phyloP scores from a whole-genome alignment of 2,329 filamentous ascomycete genomes.

The Penicillium brevicompactum region DNA sequence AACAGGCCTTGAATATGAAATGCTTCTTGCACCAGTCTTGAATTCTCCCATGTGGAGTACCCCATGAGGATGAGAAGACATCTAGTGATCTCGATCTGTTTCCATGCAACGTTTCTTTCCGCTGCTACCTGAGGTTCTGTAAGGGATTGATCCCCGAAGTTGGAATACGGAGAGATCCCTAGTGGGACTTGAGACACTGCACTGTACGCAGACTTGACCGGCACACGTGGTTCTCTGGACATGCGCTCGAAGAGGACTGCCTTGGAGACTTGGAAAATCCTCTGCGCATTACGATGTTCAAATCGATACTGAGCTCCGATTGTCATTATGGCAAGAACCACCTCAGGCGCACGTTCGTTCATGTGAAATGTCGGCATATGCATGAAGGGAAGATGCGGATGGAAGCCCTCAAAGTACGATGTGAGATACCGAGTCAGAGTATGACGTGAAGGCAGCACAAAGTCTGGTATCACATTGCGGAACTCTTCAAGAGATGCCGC shows the following conservation, averaged over 20 bases:
- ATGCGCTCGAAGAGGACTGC: conserved; percentile 66
- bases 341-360: conserved; percentile 66
- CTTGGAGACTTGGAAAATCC: conserved; percentile 58
- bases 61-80: conserved; percentile 35
- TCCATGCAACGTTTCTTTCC: conserved; percentile 19
- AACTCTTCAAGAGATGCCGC: conserved; percentile 34
- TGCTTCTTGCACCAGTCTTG: conserved; percentile 35
- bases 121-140: conserved; percentile 13
- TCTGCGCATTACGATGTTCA: conserved; percentile 41
- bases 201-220: conserved; percentile 16
- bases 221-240: conserved; percentile 23
- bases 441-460: conserved; percentile 69
- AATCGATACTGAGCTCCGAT: conserved; percentile 57
- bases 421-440: conserved; percentile 70
- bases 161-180: conserved; percentile 17
- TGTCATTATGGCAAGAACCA: conserved; percentile 68
- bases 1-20: conserved; percentile 34
- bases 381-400: conserved; percentile 63
- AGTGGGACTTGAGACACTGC: conserved; percentile 18
- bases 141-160: conserved; percentile 10
- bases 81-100: conserved; percentile 33
- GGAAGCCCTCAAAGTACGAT: conserved; percentile 69
- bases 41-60: conserved; percentile 36
- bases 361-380: conserved; percentile 68
- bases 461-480: conserved; percentile 44